Base-by-base conservation (phyloP, 1,139 yeast genomes). In the Geotrichum reessii region DNA sequence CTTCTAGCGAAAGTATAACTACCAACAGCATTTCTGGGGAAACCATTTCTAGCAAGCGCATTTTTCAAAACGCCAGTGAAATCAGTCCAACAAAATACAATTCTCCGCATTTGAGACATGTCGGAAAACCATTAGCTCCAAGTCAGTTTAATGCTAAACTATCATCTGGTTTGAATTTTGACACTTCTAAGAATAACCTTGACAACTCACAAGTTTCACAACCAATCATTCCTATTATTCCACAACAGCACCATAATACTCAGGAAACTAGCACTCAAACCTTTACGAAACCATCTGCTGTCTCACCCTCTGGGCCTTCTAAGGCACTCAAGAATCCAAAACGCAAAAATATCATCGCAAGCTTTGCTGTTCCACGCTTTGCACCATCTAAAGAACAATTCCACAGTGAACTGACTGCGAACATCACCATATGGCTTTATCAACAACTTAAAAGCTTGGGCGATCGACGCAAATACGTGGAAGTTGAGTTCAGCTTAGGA, bases 401-500 rank as follows among this genome's bases (percentile, higher is more conserved):
- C n/a, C 33, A 47, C 14, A 47, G 47, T 22, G 47, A 47, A n/a
- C 37, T 53, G 5, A 53, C 56, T 5, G 56, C 44, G 11, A 37
- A 53, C 21, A 53, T 53, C 8, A 22, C 56, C 14, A 33, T 47
- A 12, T 53, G 56, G 56, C 33, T 53, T 3, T 53, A 21, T 24
- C 48, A 53, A 33, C 47, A 53, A 22, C 31, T 53, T 25, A 47
- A 47, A 22, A 33, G 37, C 14, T n/a, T 53, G 17, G 44, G 52
- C 21, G 52, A 47, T 12, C 25, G 11, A 19, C 56, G 56, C 24
- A 14, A 47, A 6, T 24, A 53, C 17, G 51, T 47, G 19, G 56
- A 53, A 21, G 51, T 53, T 11, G 56, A 53, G 33, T 25, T 37
- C 19, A 25, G 56, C n/a, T 40, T 53, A 21, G 56, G 56, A 21